A percentile compares a stretch with the other conserved stretches of the same genome.
Evolutionary conservation across 352 stramenopile genomes (phyloP).

Genomic region (Blastocystis sp.): DNA sequence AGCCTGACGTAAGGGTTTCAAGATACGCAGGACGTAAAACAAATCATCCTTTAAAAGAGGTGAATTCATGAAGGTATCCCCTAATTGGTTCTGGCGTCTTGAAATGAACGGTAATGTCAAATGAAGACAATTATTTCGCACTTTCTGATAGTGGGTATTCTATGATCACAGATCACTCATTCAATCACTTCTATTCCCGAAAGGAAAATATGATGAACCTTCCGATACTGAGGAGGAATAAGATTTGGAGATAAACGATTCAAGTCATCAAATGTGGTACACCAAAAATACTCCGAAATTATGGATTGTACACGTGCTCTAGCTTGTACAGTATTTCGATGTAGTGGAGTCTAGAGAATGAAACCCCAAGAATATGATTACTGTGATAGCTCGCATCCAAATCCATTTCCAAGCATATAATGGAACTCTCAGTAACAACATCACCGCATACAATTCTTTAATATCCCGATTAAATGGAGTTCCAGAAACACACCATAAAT

Average conservation of each 20-base stretch:
- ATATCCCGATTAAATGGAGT: conserved; percentile 54
- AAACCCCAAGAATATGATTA: neutral
- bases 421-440: neutral
- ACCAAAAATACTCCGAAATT: conserved; percentile 54
- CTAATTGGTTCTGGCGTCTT: neutral
- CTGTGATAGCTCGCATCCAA: conserved; percentile 5
- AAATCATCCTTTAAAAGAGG: neutral
- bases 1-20: conserved; percentile 35
- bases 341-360: conserved; percentile 18
- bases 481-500: conserved; percentile 50
- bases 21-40: neutral
- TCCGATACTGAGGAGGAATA: conserved; percentile 19
- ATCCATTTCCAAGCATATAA: neutral
- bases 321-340: neutral
- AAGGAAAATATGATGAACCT: neutral
- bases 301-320: neutral
- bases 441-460: neutral
- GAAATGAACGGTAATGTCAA: neutral
- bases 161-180: neutral
- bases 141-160: conserved; percentile 5
- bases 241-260: conserved; percentile 8
- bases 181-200: neutral
- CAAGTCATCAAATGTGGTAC: conserved; percentile 26
- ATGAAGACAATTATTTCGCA: neutral
- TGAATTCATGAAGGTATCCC: neutral